Conservation (phyloP, 164 flowering plant species). For the Liriodendron chinense region DNA sequence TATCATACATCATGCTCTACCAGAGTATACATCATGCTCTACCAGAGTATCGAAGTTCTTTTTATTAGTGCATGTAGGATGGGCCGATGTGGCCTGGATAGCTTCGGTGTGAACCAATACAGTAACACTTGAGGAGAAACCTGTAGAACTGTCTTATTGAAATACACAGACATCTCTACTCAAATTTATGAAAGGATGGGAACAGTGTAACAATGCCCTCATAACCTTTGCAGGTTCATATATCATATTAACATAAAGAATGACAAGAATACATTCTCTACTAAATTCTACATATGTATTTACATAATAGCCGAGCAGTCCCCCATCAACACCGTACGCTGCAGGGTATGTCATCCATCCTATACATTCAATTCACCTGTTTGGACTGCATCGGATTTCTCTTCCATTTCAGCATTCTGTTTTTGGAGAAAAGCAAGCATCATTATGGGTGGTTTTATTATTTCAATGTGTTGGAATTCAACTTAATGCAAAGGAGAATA, state of each 20-base stretch:
- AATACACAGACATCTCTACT: background rate
- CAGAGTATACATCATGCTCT: no score
- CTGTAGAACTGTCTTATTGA: background rate
- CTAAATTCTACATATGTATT: conserved; percentile 2
- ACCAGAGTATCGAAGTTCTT: no score
- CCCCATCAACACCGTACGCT: background rate
- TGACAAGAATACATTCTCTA: conserved; percentile 7
- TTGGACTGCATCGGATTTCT: background rate
- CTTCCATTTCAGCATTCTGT: background rate
- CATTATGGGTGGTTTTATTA: background rate
- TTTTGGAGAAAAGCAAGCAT: background rate
- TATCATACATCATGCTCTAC: no score
- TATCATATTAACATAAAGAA: conserved; percentile 13
- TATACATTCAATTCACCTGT: conserved; percentile 4
- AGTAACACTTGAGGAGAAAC: background rate
- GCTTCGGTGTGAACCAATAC: no score
- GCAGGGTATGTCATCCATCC: background rate
- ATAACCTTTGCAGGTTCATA: background rate
- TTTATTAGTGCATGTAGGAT: no score
- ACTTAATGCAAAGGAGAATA: background rate
- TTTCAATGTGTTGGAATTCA: background rate
- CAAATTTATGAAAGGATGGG: background rate
- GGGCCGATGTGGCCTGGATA: no score
- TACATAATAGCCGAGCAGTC: background rate
- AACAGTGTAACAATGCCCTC: background rate